Evolutionary conservation across 2,329 filamentous ascomycete genomes (phyloP), one percentile per base, ranked within the genome.

Genomic region (Hypoxylon sp.): DNA sequence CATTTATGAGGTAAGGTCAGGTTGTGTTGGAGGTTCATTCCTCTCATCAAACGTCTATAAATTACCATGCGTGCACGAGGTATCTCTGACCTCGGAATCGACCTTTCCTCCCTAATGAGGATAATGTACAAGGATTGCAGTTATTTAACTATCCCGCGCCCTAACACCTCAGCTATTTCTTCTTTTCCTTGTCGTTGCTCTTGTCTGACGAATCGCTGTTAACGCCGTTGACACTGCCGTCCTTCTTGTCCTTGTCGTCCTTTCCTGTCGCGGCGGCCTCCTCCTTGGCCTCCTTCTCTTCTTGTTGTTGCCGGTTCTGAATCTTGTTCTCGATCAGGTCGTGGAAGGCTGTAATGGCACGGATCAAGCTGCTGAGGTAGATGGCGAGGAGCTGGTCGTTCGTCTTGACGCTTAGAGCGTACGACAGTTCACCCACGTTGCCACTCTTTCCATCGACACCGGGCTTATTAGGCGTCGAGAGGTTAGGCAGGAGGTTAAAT

Each of bases 251-350:
- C 60, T 76, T 77, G 22, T 91, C 91, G 50, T 90, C 89, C 76
- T 93, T 88, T 64, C 81, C 81, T 60, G 73, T 73, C 8, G 70
- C 71, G 0, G 72, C 69, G 84, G 79, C 80, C 60, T 84, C 80
- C 51, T 88, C 88, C 64, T 89, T 93, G 75, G 91, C 87, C 73
- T 98, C 95, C 82, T 95, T 95, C 76, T 99, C 96, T 77, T 98
- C 96, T 76, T 96, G 92, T 79, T 96, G 93, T 81, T 98, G 94
- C 78, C 95, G 88, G 82, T 99, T 99, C 83, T 98, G 95, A 72
- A 98, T 97, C 87, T 99, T 99, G 85, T 99, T 99, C 84, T 99
- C 96, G 71, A 99, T 99, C 72, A 99, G 83, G 78, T 99, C 96
- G 79, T 99, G 96, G 90, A 98, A 99, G 6, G 96, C 96, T 11